phyloP scores from a whole-genome alignment of 441 rosid species.

The Populus tomentosa region DNA sequence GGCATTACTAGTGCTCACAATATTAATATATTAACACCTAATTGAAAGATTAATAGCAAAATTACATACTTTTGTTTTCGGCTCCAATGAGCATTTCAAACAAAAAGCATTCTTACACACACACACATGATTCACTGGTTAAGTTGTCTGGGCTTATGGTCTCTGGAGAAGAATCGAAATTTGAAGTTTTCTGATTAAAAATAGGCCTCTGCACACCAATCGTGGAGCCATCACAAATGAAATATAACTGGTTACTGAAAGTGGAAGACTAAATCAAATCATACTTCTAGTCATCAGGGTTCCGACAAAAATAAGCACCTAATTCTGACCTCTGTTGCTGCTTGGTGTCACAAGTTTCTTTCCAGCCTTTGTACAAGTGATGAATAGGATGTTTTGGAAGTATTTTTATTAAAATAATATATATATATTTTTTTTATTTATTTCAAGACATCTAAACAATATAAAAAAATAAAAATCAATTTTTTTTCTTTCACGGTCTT shows the following conservation, averaged over 20 bases:
- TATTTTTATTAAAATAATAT: too few relatives aligned
- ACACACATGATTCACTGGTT: not conserved
- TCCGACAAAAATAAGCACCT: not conserved
- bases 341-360: not conserved
- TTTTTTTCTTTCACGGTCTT: not conserved
- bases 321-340: not conserved
- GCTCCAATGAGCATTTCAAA: too few relatives aligned
- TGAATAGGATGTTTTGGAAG: too few relatives aligned
- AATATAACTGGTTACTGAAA: not conserved
- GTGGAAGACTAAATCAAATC: slow-evolving; percentile 4
- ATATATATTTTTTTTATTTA: too few relatives aligned
- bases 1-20: not conserved
- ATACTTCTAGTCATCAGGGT: not conserved
- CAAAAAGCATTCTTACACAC: not conserved
- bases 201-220: not conserved
- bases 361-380: not conserved
- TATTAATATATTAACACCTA: not conserved
- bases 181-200: not conserved
- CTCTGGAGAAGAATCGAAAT: not conserved
- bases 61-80: not conserved
- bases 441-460: too few relatives aligned
- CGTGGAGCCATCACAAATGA: not conserved
- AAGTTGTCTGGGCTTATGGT: not conserved
- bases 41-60: not conserved
- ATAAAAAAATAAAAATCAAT: too few relatives aligned